Evolutionary conservation across 176 grass and related monocot species (phyloP), one percentile per base, ranked within the genome.

Genomic region (Miscanthus lutarioriparius): DNA sequence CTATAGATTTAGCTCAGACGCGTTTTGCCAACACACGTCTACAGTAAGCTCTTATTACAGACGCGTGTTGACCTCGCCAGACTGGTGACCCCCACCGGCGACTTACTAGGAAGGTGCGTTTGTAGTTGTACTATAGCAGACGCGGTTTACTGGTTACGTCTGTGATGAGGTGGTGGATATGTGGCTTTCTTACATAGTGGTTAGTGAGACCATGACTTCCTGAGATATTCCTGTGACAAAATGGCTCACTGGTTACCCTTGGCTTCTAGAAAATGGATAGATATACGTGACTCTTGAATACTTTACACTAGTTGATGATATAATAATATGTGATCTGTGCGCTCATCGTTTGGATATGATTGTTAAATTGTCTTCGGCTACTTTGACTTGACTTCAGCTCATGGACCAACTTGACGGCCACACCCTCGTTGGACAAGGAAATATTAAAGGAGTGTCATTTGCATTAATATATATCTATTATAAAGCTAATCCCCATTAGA

Each of bases 321-420:
- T 54, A 17, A 49, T 30, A 38, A 4, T 35, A 58, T 71, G n/a
- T 71, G 67, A 41, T 6, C 35, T 28, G 23, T 40, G 22, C 4
- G 8, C n/a, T n/a, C 23, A 11, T 84, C 1, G 41, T 66, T 47
- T 16, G 61, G 66, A 81, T 70, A 53, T 38, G 22, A 22, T 84
- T 76, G 44, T 76, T 84, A 68, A 76, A 20, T 56, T 56, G 3
- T 26, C 44, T 77, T 43, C 54, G 3, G 17, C 73, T 41, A 43
- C 33, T 41, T 77, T 77, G 73, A 85, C 47, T 85, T 85, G 83
- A 85, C 83, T 77, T 22, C 4, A 85, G 45, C 23, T 77, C 35
- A 14, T 15, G 8, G 73, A 77, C 73, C 45, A 54, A 44, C 32
- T n/a, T 54, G 23, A 38, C 32, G 22, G 41, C 59, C 61, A 36